These are phyloP conservation scores for Mollisiaceae sp. DNA, from an alignment of 2,329 filamentous ascomycete genomes.

Conservation along the genomic window DNA sequence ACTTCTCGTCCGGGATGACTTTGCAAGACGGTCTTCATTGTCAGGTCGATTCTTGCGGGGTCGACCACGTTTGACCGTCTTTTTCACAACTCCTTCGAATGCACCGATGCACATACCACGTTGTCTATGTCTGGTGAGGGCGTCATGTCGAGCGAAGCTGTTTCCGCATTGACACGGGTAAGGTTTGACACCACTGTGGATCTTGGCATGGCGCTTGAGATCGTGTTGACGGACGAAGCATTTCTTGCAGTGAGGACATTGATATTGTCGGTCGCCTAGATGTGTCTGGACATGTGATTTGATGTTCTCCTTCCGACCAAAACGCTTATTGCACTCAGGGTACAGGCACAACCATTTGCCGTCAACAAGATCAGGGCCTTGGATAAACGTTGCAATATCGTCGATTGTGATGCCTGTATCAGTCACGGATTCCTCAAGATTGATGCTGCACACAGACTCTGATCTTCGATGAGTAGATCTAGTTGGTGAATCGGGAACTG, in stretches of 20 bases:
- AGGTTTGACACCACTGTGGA: slow-evolving; percentile 94
- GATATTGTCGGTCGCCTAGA: slow-evolving; percentile 92
- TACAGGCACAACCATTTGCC: slow-evolving; percentile 81
- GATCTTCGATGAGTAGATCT: slow-evolving; percentile 57
- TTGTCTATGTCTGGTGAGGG: slow-evolving; percentile 90
- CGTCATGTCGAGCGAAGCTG: slow-evolving; percentile 93
- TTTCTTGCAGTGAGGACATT: slow-evolving; percentile 91
- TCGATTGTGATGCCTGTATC: slow-evolving; percentile 88
- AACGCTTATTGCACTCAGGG: slow-evolving; percentile 82
- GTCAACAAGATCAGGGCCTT: slow-evolving; percentile 72
- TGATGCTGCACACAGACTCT: slow-evolving; percentile 64
- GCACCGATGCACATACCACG: slow-evolving; percentile 96
- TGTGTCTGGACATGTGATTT: slow-evolving; percentile 98
- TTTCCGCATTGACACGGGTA: slow-evolving; percentile 95
- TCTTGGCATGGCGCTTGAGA: slow-evolving; percentile 95
- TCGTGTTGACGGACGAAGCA: slow-evolving; percentile 98
- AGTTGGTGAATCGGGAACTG: slow-evolving; percentile 24
- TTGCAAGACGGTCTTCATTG: slow-evolving; percentile 55
- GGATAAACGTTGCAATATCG: slow-evolving; percentile 78
- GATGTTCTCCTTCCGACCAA: slow-evolving; percentile 98
- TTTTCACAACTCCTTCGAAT: slow-evolving; percentile 79
- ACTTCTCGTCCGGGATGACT: slow-evolving; percentile 58
- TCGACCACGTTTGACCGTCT: slow-evolving; percentile 68
- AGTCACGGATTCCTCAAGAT: slow-evolving; percentile 68
- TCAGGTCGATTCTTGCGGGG: slow-evolving; percentile 67